Evolutionary conservation across 2,329 filamentous ascomycete genomes (phyloP).

Genomic region (Penicillium polonicum): DNA sequence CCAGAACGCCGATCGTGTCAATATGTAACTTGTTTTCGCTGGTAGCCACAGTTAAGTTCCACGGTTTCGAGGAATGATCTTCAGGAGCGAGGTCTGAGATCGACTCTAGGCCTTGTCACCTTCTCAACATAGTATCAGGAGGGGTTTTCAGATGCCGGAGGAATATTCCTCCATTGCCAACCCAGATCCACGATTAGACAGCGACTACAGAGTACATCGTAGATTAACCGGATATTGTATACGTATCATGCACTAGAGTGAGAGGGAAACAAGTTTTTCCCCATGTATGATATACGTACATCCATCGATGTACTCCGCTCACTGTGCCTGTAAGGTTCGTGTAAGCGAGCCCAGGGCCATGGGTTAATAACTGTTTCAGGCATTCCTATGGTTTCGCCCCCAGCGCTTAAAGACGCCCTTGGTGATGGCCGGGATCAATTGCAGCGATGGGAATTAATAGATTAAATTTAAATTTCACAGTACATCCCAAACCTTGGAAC

Average conservation of each 20-base stretch:
- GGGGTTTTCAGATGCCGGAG: neutral
- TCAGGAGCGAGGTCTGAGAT: slow-evolving; percentile 12
- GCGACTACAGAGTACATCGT: neutral
- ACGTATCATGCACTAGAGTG: neutral
- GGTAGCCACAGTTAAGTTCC: slow-evolving; percentile 1
- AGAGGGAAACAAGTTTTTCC: neutral
- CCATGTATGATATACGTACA: neutral
- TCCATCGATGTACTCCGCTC: neutral
- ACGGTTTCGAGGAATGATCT: slow-evolving; percentile 7
- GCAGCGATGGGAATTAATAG: neutral
- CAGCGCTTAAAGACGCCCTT: slow-evolving; percentile 22
- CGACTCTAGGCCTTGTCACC: slow-evolving; percentile 2
- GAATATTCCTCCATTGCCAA: neutral
- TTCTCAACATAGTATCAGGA: neutral
- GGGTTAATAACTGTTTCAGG: neutral
- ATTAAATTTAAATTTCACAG: neutral
- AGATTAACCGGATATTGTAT: neutral
- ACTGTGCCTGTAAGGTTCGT: slow-evolving; percentile 12
- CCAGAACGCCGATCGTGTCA: slow-evolving; percentile 26
- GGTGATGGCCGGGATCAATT: neutral
- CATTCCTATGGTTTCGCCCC: slow-evolving; percentile 8
- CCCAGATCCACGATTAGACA: neutral
- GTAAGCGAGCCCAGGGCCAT: slow-evolving; percentile 21
- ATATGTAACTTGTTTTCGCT: slow-evolving; percentile 2
- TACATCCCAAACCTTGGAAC: neutral